A percentile compares a stretch with the other conserved stretches of the same genome.
Evolutionary conservation across 1,284 basidiomycete species (phyloP).

Genomic region (Agroathelia rolfsii): DNA sequence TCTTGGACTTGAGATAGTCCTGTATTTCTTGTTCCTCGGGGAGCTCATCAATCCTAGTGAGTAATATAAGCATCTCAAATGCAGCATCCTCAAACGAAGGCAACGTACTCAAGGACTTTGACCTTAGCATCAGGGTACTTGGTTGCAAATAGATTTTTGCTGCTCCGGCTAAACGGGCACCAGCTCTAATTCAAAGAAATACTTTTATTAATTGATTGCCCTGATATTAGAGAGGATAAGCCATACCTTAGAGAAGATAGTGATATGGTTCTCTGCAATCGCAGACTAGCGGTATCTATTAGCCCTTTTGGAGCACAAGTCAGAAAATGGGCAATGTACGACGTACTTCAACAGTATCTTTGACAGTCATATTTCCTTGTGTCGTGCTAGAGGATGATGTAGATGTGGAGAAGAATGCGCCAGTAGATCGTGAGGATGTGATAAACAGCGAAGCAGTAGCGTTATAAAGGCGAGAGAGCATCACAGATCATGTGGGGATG

Average conservation of each 20-base stretch:
- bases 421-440: conserved; percentile 8
- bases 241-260: conserved; percentile 74
- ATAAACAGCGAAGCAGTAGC: conserved; percentile 13
- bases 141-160: conserved; percentile 44
- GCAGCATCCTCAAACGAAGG: conserved; percentile 19
- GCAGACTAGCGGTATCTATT: conserved; percentile 28
- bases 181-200: too few relatives aligned
- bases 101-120: conserved; percentile 49
- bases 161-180: conserved; percentile 51
- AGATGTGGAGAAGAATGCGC: conserved; percentile 19
- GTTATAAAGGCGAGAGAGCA: conserved; percentile 20
- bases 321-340: not conserved
- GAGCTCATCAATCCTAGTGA: conserved; percentile 28
- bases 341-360: conserved; percentile 32
- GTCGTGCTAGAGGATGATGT: conserved; percentile 25
- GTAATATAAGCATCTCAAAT: conserved; percentile 1
- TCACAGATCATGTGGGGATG: too few relatives aligned
- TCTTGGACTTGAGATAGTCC: conserved; percentile 47
- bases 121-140: conserved; percentile 40
- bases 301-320: not conserved
- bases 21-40: conserved; percentile 53
- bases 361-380: conserved; percentile 29
- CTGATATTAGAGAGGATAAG: too few relatives aligned
- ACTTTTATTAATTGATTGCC: too few relatives aligned
- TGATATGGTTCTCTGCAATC: conserved; percentile 47